These are phyloP conservation scores for Lachancea waltii DNA, from an alignment of 805 yeast genomes.

Conservation along the genomic window DNA sequence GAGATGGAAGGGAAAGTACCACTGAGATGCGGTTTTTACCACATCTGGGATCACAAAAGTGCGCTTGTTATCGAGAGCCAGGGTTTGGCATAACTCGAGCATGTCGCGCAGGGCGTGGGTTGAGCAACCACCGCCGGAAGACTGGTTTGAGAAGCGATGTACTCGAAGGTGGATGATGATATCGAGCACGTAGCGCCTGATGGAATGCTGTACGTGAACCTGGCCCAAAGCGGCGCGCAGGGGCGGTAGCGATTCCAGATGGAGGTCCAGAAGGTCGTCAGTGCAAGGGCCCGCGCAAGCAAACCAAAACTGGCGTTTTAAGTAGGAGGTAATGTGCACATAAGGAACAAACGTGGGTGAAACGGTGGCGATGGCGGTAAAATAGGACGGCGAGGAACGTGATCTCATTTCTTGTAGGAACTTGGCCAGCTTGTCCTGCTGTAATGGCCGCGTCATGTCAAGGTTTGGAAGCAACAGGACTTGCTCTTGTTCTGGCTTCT, in stretches of 20 bases:
- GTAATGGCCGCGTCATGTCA: conserved; percentile 3
- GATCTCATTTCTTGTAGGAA: conserved; percentile 5
- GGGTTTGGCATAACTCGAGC: conserved; percentile 34
- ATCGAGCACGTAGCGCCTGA: conserved; percentile 53
- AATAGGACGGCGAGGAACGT: conserved; percentile 2
- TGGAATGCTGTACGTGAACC: conserved; percentile 39
- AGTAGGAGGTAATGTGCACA: conserved; percentile 9
- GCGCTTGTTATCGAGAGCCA: conserved; percentile 35
- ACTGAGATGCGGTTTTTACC: conserved; percentile 42
- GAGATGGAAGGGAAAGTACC: conserved; percentile 47
- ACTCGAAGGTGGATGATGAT: conserved; percentile 48
- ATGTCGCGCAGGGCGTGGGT: conserved; percentile 43
- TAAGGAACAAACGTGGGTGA: conserved; percentile 5
- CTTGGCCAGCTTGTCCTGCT: conserved; percentile 7
- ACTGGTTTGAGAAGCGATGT: conserved; percentile 44
- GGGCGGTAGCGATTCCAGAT: not conserved
- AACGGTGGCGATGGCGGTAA: conserved; percentile 8
- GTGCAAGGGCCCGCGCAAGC: conserved; percentile 17
- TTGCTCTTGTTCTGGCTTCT: not conserved
- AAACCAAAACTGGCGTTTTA: conserved; percentile 40
- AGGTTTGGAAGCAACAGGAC: conserved; percentile 6
- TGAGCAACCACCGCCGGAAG: conserved; percentile 43
- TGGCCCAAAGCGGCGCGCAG: conserved; percentile 1
- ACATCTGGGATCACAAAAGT: conserved; percentile 46
- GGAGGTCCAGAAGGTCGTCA: not conserved